These are phyloP conservation scores for Cocos nucifera DNA, from an alignment of 176 grass and related monocot species.

Conservation along the genomic window DNA sequence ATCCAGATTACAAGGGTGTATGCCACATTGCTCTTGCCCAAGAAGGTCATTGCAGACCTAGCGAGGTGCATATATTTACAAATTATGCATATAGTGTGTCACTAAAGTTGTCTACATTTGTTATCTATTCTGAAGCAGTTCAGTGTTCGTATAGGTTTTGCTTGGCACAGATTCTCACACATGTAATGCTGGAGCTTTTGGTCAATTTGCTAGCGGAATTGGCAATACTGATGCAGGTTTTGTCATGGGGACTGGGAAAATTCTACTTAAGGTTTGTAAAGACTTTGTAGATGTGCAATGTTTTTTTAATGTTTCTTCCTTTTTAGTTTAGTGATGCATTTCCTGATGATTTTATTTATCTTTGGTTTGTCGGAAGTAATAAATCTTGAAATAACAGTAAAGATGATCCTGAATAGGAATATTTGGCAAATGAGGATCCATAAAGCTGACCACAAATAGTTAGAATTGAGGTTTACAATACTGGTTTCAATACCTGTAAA, in stretches of 20 bases:
- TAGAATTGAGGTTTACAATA: no score
- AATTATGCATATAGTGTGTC: no score
- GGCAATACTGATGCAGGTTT: conserved; percentile 97
- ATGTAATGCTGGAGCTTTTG: conserved; percentile 96
- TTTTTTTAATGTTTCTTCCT: neutral
- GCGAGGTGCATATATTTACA: conserved; percentile 44
- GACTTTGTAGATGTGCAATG: neutral
- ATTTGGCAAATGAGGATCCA: no score
- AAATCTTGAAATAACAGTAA: no score
- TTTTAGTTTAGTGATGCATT: no score
- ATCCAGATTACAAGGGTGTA: conserved; percentile 95
- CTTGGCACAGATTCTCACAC: conserved; percentile 93
- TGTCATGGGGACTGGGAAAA: conserved; percentile 80
- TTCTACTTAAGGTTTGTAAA: conserved; percentile 70
- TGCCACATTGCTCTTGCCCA: conserved; percentile 90
- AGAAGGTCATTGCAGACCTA: conserved; percentile 90
- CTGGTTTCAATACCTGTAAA: no score
- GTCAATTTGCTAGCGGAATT: conserved; percentile 94
- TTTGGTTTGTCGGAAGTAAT: no score
- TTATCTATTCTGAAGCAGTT: conserved; percentile 4
- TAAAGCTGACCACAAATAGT: no score
- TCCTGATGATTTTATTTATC: no score
- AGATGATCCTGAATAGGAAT: no score
- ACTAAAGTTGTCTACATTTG: no score
- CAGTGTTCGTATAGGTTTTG: conserved; percentile 49